These are phyloP conservation scores for Suillus luteus DNA, from an alignment of 768 basidiomycete species.

Conservation along the genomic window DNA sequence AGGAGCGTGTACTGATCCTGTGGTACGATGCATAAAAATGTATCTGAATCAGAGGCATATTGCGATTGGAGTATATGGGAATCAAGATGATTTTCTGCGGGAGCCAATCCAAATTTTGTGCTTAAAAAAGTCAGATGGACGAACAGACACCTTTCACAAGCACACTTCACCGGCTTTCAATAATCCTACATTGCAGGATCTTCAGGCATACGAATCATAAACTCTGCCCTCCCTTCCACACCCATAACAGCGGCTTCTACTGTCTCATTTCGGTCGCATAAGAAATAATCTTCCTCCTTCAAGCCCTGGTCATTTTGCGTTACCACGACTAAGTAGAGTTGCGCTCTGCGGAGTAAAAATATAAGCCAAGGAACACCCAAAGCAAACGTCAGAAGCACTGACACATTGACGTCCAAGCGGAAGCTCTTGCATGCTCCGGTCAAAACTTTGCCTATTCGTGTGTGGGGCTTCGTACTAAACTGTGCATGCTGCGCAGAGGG, in stretches of 20 bases:
- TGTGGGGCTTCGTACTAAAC: conserved; percentile 32
- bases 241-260: conserved; percentile 30
- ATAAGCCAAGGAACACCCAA: neutral
- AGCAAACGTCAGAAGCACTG: conserved; percentile 4
- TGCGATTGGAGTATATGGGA: neutral
- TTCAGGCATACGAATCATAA: conserved; percentile 7
- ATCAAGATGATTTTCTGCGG: neutral
- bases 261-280: conserved; percentile 29
- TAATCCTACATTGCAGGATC: neutral
- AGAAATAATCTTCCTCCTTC: conserved; percentile 30
- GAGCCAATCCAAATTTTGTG: neutral
- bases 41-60: neutral
- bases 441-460: conserved; percentile 33
- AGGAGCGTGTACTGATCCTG: neutral
- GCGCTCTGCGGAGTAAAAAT: conserved; percentile 18
- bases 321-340: conserved; percentile 27
- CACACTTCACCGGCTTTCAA: neutral
- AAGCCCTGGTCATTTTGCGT: conserved; percentile 28
- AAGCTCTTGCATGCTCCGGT: conserved; percentile 33
- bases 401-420: conserved; percentile 24
- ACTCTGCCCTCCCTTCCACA: neutral
- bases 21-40: neutral
- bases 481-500: conserved; percentile 33
- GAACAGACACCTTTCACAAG: neutral
- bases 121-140: neutral